phyloP scores from a whole-genome alignment of 2,329 filamentous ascomycete genomes.

The Ophiocordyceps robertsii region DNA sequence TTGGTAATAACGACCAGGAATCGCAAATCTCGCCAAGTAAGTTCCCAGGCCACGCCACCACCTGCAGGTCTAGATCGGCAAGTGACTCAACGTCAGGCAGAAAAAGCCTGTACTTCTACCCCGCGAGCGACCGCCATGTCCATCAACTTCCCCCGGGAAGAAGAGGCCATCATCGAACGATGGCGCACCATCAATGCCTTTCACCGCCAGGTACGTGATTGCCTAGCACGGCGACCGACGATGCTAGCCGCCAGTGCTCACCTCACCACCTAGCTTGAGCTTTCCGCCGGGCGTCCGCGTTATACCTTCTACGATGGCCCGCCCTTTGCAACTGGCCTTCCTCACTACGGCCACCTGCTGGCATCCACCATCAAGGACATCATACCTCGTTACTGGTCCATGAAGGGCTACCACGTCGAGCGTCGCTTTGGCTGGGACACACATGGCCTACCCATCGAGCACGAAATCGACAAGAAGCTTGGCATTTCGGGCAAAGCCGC shows the following conservation, averaged over 20 bases:
- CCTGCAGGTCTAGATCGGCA: neutral
- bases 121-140: conserved; percentile 39
- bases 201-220: conserved; percentile 52
- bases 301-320: conserved; percentile 95
- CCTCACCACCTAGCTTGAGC: conserved; percentile 39
- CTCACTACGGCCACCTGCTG: conserved; percentile 60
- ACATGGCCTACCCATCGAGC: conserved; percentile 87
- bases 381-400: conserved; percentile 91
- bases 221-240: neutral
- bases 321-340: conserved; percentile 60
- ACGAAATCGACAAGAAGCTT: conserved; percentile 94
- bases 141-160: conserved; percentile 86
- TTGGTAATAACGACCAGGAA: too few relatives aligned
- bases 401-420: conserved; percentile 90
- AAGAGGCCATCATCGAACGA: conserved; percentile 69
- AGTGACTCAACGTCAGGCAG: neutral
- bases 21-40: too few relatives aligned
- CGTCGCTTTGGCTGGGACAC: conserved; percentile 91
- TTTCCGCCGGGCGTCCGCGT: conserved; percentile 67
- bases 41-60: too few relatives aligned
- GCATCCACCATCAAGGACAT: conserved; percentile 96
- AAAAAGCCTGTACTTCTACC: neutral
- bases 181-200: conserved; percentile 94
- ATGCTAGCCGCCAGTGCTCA: neutral
- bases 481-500: conserved; percentile 80